phyloP scores from a whole-genome alignment of 768 basidiomycete genomes.

The Harrya chromipes region DNA sequence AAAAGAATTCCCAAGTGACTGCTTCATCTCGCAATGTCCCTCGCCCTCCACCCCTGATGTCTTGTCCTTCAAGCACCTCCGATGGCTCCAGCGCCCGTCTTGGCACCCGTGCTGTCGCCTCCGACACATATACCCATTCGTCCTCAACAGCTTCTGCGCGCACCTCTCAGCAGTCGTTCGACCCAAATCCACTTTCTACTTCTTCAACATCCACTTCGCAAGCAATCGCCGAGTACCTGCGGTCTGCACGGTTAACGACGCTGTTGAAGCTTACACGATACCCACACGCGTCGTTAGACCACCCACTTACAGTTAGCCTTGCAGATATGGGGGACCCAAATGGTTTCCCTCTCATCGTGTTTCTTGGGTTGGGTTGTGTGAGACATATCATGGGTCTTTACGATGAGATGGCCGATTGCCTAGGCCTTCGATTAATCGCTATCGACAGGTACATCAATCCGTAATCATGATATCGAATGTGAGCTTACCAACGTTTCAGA shows the following conservation, averaged over 20 bases:
- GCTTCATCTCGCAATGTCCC: slow-evolving; percentile 43
- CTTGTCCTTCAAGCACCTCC: slow-evolving; percentile 47
- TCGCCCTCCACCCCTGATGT: slow-evolving; percentile 29
- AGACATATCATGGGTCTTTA: slow-evolving; percentile 93
- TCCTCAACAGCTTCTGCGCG: slow-evolving; percentile 35
- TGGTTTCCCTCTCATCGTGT: slow-evolving; percentile 89
- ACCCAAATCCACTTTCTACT: slow-evolving; percentile 29
- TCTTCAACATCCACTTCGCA: slow-evolving; percentile 63
- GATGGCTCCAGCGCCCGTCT: slow-evolving; percentile 48
- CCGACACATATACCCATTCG: slow-evolving; percentile 54
- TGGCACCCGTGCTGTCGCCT: slow-evolving; percentile 29
- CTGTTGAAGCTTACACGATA: slow-evolving; percentile 74
- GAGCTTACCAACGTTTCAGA: slow-evolving; percentile 36
- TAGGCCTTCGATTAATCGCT: slow-evolving; percentile 86
- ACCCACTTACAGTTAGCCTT: slow-evolving; percentile 82
- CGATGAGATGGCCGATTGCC: slow-evolving; percentile 90
- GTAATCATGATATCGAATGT: neutral
- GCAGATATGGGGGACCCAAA: slow-evolving; percentile 85
- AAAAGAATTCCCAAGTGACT: slow-evolving; percentile 34
- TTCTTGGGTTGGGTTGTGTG: slow-evolving; percentile 91
- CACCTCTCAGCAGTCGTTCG: slow-evolving; percentile 25
- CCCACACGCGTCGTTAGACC: slow-evolving; percentile 72
- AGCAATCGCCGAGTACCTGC: slow-evolving; percentile 81
- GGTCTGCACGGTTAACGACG: slow-evolving; percentile 82
- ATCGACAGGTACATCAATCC: slow-evolving; percentile 70